Evolutionary conservation across 2,329 filamentous ascomycete species (phyloP).

Genomic region (Penicillium sp.): DNA sequence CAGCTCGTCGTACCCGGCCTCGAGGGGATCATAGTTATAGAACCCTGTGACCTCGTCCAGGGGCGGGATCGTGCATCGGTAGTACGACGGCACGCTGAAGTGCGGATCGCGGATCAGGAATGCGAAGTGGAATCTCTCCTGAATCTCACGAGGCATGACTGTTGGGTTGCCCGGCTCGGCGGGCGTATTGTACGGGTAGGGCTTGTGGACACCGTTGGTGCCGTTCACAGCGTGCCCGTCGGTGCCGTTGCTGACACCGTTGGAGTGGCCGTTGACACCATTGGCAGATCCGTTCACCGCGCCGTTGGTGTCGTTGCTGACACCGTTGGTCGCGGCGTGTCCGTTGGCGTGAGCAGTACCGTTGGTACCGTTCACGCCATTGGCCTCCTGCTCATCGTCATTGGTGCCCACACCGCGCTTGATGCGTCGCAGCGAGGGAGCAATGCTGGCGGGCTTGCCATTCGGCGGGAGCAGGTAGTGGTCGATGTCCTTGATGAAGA

Average conservation of each 20-base stretch:
- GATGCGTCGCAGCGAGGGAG: constrained; percentile 64
- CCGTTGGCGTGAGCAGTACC: constrained; percentile 20
- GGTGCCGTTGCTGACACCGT: constrained; percentile 6
- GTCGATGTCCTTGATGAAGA: constrained; percentile 98
- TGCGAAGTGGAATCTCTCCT: constrained; percentile 83
- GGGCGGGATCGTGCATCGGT: constrained; percentile 86
- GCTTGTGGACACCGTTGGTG: constrained; percentile 35
- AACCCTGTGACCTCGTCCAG: constrained; percentile 78
- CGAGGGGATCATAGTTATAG: constrained; percentile 75
- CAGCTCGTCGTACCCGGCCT: constrained; percentile 87
- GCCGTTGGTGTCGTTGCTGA: constrained; percentile 14
- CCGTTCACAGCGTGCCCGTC: constrained; percentile 8
- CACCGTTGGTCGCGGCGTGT: constrained; percentile 15
- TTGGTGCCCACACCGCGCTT: constrained; percentile 56
- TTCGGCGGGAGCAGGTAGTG: constrained; percentile 82
- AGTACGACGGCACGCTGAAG: constrained; percentile 86
- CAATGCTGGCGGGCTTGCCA: constrained; percentile 62
- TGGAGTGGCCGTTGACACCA: constrained; percentile 3
- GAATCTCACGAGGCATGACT: constrained; percentile 66
- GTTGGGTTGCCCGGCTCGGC: constrained; percentile 73
- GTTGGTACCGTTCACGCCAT: constrained; percentile 21
- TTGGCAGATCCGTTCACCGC: constrained; percentile 21
- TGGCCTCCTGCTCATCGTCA: constrained; percentile 16
- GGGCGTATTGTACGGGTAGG: constrained; percentile 56
- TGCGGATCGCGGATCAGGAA: constrained; percentile 97